Conservation (phyloP, 176 grass and related monocot species). For the Ananas comosus region DNA sequence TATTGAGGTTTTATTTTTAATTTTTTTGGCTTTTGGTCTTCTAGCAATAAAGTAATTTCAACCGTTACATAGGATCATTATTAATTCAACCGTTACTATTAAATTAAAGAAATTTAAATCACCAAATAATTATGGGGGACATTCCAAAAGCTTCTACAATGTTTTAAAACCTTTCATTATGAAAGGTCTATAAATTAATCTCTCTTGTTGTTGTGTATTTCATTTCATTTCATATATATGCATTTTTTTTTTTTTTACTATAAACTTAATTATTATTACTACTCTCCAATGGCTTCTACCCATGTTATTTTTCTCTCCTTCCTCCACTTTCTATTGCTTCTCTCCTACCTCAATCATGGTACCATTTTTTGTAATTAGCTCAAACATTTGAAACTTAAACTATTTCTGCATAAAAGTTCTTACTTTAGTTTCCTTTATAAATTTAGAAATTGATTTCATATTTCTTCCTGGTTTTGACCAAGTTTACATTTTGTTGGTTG, state of each 20-base stretch:
- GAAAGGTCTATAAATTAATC: neutral
- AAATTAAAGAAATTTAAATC: too few relatives aligned
- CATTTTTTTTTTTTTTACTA: too few relatives aligned
- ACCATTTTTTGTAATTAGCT: neutral
- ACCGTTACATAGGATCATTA: too few relatives aligned
- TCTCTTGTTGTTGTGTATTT: neutral
- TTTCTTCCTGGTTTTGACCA: too few relatives aligned
- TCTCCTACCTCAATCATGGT: neutral
- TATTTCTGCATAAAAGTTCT: neutral
- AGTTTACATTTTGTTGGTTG: neutral
- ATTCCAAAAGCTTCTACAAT: neutral
- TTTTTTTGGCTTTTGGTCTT: too few relatives aligned
- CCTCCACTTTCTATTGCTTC: neutral
- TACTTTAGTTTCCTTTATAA: neutral
- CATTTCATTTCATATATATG: too few relatives aligned
- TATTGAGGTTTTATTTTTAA: too few relatives aligned
- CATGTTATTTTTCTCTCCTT: neutral
- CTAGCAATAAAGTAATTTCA: too few relatives aligned
- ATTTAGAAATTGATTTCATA: neutral
- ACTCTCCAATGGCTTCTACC: neutral
- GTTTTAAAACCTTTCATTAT: neutral
- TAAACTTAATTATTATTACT: neutral
- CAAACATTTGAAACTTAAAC: neutral
- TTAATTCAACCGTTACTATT: too few relatives aligned
- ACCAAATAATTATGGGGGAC: neutral